Evolutionary conservation across 2,329 filamentous ascomycete genomes (phyloP), one percentile per base, ranked within the genome.

Genomic region (Pyricularia sp.): DNA sequence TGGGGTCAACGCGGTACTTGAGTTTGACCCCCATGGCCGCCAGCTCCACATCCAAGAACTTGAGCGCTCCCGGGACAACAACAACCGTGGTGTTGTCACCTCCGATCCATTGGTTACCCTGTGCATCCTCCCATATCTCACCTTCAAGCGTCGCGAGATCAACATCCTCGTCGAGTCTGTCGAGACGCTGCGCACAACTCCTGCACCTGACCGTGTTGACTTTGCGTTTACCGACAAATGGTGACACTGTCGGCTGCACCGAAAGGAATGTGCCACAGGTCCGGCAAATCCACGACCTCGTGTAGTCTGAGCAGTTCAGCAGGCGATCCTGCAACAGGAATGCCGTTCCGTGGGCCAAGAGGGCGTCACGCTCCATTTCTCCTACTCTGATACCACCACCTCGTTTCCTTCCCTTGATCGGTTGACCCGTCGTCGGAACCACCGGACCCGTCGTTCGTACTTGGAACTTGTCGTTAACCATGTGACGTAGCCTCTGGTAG

Each of bases 381-480:
- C 95, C 95, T 33, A 99, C 94, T 84, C 95, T 93, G 77, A 99
- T 97, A 89, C 95, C 95, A 82, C 95, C 95, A 77, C 94, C 95
- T 80, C 94, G 92, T 78, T 96, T 95, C 78, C 95, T 86, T 72
- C 95, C 95, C 83, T 98, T 97, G 84, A 99, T 95, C 59, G 95
- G 95, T 78, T 99, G 95, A 36, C 94, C 94, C 0, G 94, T 98
- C 20, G 95, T 88, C 28, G 90, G 88, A 69, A 95, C 95, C 63
- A 97, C 91, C 0, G 94, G 94, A 69, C 95, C 95, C 0, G 95
- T 98, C 2, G 95, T 98, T 79, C 95, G 90, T 69, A 98, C 95
- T 80, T 99, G 95, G 85, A 92, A 99, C 81, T 99, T 99, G 81
- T 99, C 95, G 86, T 97, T 98, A 69, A 99, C 95, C 95, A 99